A percentile compares a stretch with the other conserved stretches of the same genome.
Conservation (phyloP, 345 rosid species). For the Brassica cretica region DNA sequence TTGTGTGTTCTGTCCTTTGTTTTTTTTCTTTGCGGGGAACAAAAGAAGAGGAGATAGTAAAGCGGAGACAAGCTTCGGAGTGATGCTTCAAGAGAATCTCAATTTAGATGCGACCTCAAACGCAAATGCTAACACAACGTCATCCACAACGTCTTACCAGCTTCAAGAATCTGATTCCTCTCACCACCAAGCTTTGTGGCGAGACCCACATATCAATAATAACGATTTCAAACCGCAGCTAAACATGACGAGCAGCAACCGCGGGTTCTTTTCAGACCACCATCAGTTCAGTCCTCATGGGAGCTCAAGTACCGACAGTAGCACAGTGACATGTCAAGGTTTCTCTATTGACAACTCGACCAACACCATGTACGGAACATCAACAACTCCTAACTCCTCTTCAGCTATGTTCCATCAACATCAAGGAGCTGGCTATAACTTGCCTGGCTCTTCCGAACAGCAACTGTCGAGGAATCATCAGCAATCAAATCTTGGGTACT, state of each 20-base stretch:
- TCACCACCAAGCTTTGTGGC: conserved; percentile 48
- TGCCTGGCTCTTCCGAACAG: conserved; percentile 39
- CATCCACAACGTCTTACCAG: conserved; percentile 43
- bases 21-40: conserved; percentile 29
- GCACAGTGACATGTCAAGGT: conserved; percentile 62
- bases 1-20: background rate
- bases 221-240: conserved; percentile 45
- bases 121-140: conserved; percentile 38
- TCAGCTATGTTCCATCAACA: conserved; percentile 40
- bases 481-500: conserved; percentile 22
- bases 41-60: conserved; percentile 60
- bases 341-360: conserved; percentile 54
- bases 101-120: conserved; percentile 49
- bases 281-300: conserved; percentile 68
- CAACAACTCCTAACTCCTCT: conserved; percentile 50
- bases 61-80: conserved; percentile 62
- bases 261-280: conserved; percentile 67
- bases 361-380: conserved; percentile 48
- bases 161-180: conserved; percentile 41
- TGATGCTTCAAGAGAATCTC: conserved; percentile 73
- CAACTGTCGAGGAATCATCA: conserved; percentile 45
- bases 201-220: conserved; percentile 41
- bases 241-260: conserved; percentile 18
- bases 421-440: conserved; percentile 20
- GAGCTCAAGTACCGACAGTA: conserved; percentile 58